Evolutionary conservation across 148 eudicot genomes (phyloP).

Genomic region (Oxyria digyna): DNA sequence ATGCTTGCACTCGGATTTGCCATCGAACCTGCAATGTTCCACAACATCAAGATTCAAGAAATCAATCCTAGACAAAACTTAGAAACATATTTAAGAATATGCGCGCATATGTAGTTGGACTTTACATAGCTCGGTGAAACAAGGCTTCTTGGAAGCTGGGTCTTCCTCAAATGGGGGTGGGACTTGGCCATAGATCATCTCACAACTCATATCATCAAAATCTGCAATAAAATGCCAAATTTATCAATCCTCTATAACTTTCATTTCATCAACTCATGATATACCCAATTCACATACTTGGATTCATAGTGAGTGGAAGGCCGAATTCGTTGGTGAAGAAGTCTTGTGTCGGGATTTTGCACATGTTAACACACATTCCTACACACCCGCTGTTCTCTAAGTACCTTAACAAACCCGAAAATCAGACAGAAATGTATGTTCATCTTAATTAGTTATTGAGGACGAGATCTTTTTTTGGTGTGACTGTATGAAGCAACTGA

Average conservation of each 20-base stretch:
- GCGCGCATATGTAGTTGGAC: background rate
- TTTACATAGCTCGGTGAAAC: constrained; percentile 72
- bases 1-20: constrained; percentile 47
- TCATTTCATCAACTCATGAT: too few species aligned
- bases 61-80: background rate
- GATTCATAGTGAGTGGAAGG: constrained; percentile 89
- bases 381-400: constrained; percentile 93
- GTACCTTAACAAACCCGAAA: constrained; percentile 62
- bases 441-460: too few species aligned
- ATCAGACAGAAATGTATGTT: too few species aligned
- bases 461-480: too few species aligned
- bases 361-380: constrained; percentile 96
- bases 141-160: constrained; percentile 62
- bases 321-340: constrained; percentile 97
- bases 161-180: constrained; percentile 83
- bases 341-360: constrained; percentile 95
- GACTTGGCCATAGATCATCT: constrained; percentile 85
- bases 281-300: constrained; percentile 37
- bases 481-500: too few species aligned
- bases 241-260: background rate
- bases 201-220: constrained; percentile 98
- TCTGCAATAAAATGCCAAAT: constrained; percentile 23
- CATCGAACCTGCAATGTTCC: constrained; percentile 49
- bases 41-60: background rate
- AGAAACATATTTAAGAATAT: background rate